phyloP scores from a whole-genome alignment of 225 moss, liverwort and hornwort genomes.

The Physcomitrium patens region DNA sequence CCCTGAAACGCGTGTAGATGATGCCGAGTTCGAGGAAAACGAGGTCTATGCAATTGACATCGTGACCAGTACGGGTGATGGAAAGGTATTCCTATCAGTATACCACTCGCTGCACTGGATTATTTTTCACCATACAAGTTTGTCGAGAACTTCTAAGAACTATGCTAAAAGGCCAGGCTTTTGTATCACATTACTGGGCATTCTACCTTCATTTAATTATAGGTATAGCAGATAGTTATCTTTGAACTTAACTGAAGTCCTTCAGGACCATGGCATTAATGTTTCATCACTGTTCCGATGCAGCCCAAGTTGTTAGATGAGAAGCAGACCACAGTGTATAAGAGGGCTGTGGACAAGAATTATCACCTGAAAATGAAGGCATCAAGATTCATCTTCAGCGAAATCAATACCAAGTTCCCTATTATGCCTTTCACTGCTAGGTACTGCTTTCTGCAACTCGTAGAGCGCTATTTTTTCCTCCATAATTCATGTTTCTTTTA shows the following conservation, averaged over 20 bases:
- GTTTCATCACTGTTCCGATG: constrained; percentile 7
- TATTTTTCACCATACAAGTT: neutral
- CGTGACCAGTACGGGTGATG: constrained; percentile 95
- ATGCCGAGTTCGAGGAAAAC: constrained; percentile 98
- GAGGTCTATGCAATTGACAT: constrained; percentile 98
- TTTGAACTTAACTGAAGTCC: too few species aligned
- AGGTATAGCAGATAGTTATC: neutral
- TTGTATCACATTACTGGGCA: neutral
- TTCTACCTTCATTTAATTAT: neutral
- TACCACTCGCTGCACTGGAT: too few species aligned
- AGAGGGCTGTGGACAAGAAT: constrained; percentile 96
- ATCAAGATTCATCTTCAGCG: constrained; percentile 96
- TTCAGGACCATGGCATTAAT: neutral
- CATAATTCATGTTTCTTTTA: neutral
- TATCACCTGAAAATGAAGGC: constrained; percentile 98
- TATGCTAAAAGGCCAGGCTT: constrained; percentile 35
- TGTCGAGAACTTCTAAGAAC: neutral
- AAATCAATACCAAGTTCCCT: constrained; percentile 96
- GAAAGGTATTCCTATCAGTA: constrained; percentile 55
- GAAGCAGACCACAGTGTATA: constrained; percentile 98
- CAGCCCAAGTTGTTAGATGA: constrained; percentile 95
- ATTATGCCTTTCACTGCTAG: constrained; percentile 99
- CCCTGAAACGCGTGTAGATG: constrained; percentile 95
- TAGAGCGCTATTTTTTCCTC: neutral
- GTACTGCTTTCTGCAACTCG: constrained; percentile 32